Evolutionary conservation across 23 red algal genomes (phyloP).

Genomic region (Pyropia haitanensis): DNA sequence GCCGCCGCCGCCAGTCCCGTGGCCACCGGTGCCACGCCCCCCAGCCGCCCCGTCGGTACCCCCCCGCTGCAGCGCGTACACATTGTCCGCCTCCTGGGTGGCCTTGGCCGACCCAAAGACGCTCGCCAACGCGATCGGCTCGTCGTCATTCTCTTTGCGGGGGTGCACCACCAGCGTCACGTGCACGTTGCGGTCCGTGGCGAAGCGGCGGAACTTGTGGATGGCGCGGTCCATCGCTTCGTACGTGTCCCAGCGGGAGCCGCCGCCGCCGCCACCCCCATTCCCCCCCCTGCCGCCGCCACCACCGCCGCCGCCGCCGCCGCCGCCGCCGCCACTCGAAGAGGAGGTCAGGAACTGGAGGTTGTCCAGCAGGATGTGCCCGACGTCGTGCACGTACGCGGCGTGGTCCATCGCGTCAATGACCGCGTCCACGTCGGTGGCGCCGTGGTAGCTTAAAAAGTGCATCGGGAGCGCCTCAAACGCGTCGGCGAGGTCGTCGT

Average conservation of each 20-base stretch:
- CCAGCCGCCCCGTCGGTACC: background rate
- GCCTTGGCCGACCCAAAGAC: slow-evolving; percentile 79
- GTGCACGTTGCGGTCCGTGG: slow-evolving; percentile 54
- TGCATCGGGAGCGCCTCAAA: slow-evolving; percentile 76
- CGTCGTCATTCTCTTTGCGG: slow-evolving; percentile 58
- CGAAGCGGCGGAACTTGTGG: slow-evolving; percentile 56
- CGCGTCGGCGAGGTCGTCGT: slow-evolving; percentile 42
- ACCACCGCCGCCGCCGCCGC: background rate
- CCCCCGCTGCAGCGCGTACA: slow-evolving; percentile 56
- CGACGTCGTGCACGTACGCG: slow-evolving; percentile 65
- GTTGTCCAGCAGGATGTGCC: slow-evolving; percentile 86
- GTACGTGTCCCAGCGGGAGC: slow-evolving; percentile 22
- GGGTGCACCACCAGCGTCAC: slow-evolving; percentile 75
- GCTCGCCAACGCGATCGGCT: slow-evolving; percentile 30
- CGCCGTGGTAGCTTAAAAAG: slow-evolving; percentile 79
- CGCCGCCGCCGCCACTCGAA: background rate
- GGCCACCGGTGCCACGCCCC: too few relatives aligned
- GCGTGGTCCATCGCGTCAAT: slow-evolving; percentile 93
- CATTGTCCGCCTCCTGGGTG: slow-evolving; percentile 88
- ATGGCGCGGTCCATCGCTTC: slow-evolving; percentile 78
- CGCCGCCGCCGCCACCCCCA: background rate
- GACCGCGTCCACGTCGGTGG: slow-evolving; percentile 47
- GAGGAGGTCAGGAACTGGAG: slow-evolving; percentile 74
- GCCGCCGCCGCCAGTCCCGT: too few relatives aligned
- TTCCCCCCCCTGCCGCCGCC: slow-evolving; percentile 4